Base-by-base conservation (phyloP, 371 early-diverging fungal genomes). In the Zancudomyces culisetae region DNA sequence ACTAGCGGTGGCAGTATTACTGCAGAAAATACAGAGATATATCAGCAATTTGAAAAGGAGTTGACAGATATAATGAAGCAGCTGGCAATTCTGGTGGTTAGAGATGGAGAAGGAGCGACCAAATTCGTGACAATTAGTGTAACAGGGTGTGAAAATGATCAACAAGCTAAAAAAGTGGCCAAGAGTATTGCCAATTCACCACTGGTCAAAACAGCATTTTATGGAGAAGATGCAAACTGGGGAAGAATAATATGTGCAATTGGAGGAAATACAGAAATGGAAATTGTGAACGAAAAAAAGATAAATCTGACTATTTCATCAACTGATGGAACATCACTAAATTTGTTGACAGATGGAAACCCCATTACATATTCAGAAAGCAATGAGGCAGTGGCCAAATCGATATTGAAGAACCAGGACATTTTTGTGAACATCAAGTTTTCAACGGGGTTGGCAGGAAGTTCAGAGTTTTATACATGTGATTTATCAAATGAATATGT, bases 201-300 rank as follows among this genome's bases (percentile, higher is more conserved):
- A 52, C 70, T 95, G 45, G 90, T 92, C 39, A 95, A 95, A 68
- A 90, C 93, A 0, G 95, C 95, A 6, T 70, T 95, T 43, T 92
- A 81, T 60, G 95, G 95, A 0, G 78, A 85, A 62, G 95, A 95
- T 66, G 95, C 95, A 42, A 95, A 95, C 70, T 95, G 95, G 95
- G 95, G 95, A 24, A 80, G 95, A 42, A 80, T 87, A 46, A 67
- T 84, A 26, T 85, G 85, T 55, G 87, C 87, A 0, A 79, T 83
- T 24, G 88, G 88, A 1, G 85, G 84, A 61, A 64, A 76, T 26
- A 79, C 79, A 13, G 79, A 87, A 3, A 72, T 76, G 27, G 79
- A 87, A 3, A 72, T 76, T 27, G 64, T 89, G 51, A 72, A 84
- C 35, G 83, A 91, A 1, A 56, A 59, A n/a, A 72, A 72, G 49